Percentiles rank a stretch among this genome's conserved stretches.
phyloP scores from a whole-genome alignment of 169 alveolate genomes.

The Plasmodium malariae region DNA sequence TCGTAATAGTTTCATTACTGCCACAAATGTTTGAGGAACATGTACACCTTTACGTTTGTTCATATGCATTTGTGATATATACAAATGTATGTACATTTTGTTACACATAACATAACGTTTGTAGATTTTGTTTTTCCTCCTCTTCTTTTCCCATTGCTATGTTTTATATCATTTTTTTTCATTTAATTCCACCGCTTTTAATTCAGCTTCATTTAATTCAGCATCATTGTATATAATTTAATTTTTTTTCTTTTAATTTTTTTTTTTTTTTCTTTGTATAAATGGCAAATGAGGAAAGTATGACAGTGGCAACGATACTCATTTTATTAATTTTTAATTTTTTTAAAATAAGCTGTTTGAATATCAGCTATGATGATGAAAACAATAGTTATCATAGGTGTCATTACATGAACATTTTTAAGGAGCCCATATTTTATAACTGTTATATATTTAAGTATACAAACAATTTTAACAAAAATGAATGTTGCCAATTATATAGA shows the following conservation, averaged over 20 bases:
- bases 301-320: constrained; percentile 10
- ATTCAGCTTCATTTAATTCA: too few relatives aligned
- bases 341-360: constrained; percentile 6
- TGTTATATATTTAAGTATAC: constrained; percentile 28
- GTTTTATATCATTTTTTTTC: too few relatives aligned
- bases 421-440: constrained; percentile 18
- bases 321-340: constrained; percentile 16
- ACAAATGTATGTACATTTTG: too few relatives aligned
- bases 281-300: constrained; percentile 33
- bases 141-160: too few relatives aligned
- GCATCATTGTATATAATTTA: background rate
- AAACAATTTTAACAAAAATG: background rate
- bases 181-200: too few relatives aligned
- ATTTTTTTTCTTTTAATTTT: background rate
- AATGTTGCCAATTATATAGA: constrained; percentile 24
- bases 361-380: background rate
- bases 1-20: too few relatives aligned
- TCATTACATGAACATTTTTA: constrained; percentile 19
- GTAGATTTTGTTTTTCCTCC: too few relatives aligned
- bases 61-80: too few relatives aligned
- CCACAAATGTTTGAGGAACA: too few relatives aligned
- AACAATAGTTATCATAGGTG: constrained; percentile 10
- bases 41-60: too few relatives aligned
- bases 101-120: too few relatives aligned
- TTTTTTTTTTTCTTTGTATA: background rate